Evolutionary conservation across 495 filamentous ascomycete genomes (phyloP).

Genomic region (Neurospora sp.): DNA sequence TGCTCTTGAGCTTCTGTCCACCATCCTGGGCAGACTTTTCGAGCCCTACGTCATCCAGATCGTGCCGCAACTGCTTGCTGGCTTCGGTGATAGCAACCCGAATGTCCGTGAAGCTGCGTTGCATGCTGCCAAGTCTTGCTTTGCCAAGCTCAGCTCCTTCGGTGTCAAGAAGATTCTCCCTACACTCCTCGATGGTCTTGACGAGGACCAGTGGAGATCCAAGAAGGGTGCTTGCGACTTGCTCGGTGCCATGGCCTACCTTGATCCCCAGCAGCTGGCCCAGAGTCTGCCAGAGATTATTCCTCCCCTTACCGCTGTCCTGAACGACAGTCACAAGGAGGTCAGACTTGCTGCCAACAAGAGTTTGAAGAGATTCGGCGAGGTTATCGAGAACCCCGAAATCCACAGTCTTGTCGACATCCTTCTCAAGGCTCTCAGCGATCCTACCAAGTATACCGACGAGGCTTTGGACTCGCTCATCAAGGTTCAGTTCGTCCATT

Average conservation of each 20-base stretch:
- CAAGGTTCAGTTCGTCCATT: conserved; percentile 92
- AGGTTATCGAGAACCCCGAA: conserved; percentile 96
- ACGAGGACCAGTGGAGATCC: conserved; percentile 93
- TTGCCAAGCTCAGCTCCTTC: conserved; percentile 84
- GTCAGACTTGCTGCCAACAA: conserved; percentile 85
- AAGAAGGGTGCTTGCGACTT: conserved; percentile 97
- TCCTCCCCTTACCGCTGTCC: conserved; percentile 80
- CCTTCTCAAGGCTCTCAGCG: conserved; percentile 89
- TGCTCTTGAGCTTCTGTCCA: conserved; percentile 81
- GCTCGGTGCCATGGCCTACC: conserved; percentile 94
- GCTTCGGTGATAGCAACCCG: conserved; percentile 79
- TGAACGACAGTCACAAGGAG: conserved; percentile 98
- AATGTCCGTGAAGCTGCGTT: conserved; percentile 89
- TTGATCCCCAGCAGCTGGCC: conserved; percentile 89
- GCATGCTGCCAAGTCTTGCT: conserved; percentile 88
- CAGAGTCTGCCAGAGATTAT: conserved; percentile 92
- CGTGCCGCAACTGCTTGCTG: conserved; percentile 76
- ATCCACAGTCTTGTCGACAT: conserved; percentile 84
- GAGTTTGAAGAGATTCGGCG: conserved; percentile 92
- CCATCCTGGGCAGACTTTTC: conserved; percentile 75
- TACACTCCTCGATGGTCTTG: conserved; percentile 82
- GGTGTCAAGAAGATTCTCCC: conserved; percentile 92
- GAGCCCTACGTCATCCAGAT: conserved; percentile 96
- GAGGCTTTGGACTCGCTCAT: conserved; percentile 88
- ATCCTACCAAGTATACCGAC: conserved; percentile 95